Evolutionary conservation across 2,329 filamentous ascomycete genomes (phyloP), one percentile per base, ranked within the genome.

Genomic region (Thielaviopsis euricoi): DNA sequence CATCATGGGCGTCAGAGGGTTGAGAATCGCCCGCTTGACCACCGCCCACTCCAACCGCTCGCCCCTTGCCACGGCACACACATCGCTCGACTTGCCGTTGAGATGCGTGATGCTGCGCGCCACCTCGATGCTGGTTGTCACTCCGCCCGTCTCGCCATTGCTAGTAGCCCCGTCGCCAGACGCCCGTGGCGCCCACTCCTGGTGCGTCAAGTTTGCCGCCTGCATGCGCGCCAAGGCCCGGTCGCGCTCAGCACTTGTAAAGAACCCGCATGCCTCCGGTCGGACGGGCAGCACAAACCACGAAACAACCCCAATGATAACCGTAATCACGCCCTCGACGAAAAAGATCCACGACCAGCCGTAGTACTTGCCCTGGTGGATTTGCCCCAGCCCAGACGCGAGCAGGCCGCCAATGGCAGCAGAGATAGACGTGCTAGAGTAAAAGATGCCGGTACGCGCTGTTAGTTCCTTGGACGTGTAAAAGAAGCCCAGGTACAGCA

Each of bases 381-480:
- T 64, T 13, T 69, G 67, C 12, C 73, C 69, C 68, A 76, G 72
- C 2, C 69, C 69, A 60, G 71, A 71, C 40, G 69, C 68, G 9
- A 75, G 65, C 21, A 75, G 71, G 7, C 69, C 73, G 10, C 80
- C 81, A 63, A 85, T 83, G 0, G 78, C 83, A 0, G 84, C 84
- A 0, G 82, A 81, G 0, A 87, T 70, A 0, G 85, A 82, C 0
- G 83, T 83, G 0, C 82, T 82, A 3, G 81, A 84, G 71, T 65
- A 66, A 51, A 66, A 65, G 1, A 65, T 58, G 3, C 64, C 64
- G 6, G 64, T 61, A 1, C 64, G 62, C n/a, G 62, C 48, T 10
- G 63, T 61, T 26, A 66, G 60, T 40, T 66, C 61, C n/a, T 63
- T 59, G 5, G 57, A 52, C 1, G 61, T 63, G 29, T 66, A 66